Percentiles rank a stretch among this genome's conserved stretches.
phyloP scores from a whole-genome alignment of 1,284 basidiomycete species.

The Retiboletus flavoniger region DNA sequence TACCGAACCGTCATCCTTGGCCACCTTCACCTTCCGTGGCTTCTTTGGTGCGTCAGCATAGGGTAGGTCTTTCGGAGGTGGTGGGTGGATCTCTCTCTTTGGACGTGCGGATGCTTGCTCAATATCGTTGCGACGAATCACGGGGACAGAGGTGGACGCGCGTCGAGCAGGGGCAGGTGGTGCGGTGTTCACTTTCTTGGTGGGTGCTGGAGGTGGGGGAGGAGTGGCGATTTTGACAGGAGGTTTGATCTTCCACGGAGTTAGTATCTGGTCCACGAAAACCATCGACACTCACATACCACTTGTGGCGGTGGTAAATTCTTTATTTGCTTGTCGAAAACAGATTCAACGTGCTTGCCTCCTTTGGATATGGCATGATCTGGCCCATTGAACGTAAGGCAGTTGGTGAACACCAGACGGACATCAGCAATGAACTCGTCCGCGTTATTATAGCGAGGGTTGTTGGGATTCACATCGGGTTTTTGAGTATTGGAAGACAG shows the following conservation, averaged over 20 bases:
- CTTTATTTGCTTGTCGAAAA: conserved; percentile 88
- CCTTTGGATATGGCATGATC: conserved; percentile 80
- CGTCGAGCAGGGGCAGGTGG: conserved; percentile 49
- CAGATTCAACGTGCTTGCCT: conserved; percentile 79
- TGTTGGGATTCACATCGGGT: conserved; percentile 62
- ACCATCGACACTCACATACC: conserved; percentile 46
- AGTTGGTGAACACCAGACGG: conserved; percentile 86
- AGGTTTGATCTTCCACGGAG: conserved; percentile 46
- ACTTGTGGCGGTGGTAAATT: conserved; percentile 77
- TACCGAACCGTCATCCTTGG: conserved; percentile 66
- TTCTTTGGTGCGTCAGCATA: conserved; percentile 79
- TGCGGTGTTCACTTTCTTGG: conserved; percentile 45
- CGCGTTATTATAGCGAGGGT: conserved; percentile 71
- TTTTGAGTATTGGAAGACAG: conserved; percentile 74
- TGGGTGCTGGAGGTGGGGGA: conserved; percentile 35
- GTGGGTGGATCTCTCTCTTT: conserved; percentile 96
- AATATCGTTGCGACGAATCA: conserved; percentile 70
- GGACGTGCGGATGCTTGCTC: conserved; percentile 68
- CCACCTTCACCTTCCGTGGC: conserved; percentile 56
- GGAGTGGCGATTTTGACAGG: conserved; percentile 53
- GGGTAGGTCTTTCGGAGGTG: conserved; percentile 87
- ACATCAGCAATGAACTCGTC: conserved; percentile 85
- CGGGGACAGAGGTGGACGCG: conserved; percentile 74
- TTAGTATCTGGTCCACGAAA: conserved; percentile 20
- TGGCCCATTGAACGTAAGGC: conserved; percentile 88